Conservation (phyloP, 331 rosid species). For the Quercus phellos region DNA sequence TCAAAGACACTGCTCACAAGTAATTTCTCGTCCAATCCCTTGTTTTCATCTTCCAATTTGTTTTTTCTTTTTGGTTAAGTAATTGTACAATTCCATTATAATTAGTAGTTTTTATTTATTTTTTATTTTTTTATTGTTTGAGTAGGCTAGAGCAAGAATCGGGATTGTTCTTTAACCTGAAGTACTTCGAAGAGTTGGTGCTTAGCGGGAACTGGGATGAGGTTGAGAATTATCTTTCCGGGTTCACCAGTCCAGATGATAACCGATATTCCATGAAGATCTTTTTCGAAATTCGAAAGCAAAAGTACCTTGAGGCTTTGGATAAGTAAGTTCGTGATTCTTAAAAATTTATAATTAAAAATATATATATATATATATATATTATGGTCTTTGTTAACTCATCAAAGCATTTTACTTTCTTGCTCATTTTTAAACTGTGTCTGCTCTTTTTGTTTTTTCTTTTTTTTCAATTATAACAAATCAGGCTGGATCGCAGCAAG, state of each 20-base stretch:
- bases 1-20: slow-evolving; percentile 17
- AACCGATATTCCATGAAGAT: slow-evolving; percentile 18
- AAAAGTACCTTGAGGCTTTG: slow-evolving; percentile 27
- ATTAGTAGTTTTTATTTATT: background rate
- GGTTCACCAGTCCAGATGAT: slow-evolving; percentile 15
- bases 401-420: background rate
- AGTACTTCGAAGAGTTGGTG: slow-evolving; percentile 23
- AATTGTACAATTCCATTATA: background rate
- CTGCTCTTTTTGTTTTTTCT: background rate
- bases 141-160: slow-evolving; percentile 28
- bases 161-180: slow-evolving; percentile 14
- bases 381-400: background rate
- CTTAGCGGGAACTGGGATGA: slow-evolving; percentile 22
- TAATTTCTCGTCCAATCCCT: background rate
- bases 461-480: background rate
- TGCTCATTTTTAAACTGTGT: background rate
- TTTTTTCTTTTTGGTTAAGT: background rate
- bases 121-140: background rate
- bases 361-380: no score
- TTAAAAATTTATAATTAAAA: background rate
- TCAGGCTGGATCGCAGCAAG: slow-evolving; percentile 17
- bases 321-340: slow-evolving; percentile 14
- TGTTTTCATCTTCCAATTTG: background rate
- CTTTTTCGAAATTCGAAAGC: slow-evolving; percentile 23
- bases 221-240: slow-evolving; percentile 16